Evolutionary conservation across 768 basidiomycete genomes (phyloP).

Genomic region (Tricholoma furcatifolium): DNA sequence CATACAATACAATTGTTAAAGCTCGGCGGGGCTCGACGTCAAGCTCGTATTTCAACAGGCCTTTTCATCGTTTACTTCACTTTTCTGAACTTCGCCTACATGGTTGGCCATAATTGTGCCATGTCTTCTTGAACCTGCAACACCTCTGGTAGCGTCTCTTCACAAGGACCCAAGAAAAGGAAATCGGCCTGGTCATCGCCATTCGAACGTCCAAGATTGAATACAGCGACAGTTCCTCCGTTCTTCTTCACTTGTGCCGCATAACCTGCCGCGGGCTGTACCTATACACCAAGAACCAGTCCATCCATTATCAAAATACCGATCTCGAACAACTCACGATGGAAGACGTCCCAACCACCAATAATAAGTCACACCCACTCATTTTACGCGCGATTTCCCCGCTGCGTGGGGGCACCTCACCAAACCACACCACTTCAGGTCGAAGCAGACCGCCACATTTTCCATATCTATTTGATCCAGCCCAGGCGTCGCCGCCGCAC

Average conservation of each 20-base stretch:
- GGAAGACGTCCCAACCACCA: constrained; percentile 46
- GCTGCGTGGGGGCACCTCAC: constrained; percentile 33
- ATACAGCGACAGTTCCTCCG: constrained; percentile 38
- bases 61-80: no score
- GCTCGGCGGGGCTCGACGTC: no score
- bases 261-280: constrained; percentile 34
- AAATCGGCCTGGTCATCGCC: constrained; percentile 44
- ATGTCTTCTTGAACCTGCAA: constrained; percentile 24
- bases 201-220: constrained; percentile 34
- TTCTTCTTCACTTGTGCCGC: constrained; percentile 28
- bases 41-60: no score
- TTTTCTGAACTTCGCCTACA: no score
- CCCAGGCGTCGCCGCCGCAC: constrained; percentile 23
- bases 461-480: constrained; percentile 28
- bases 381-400: constrained; percentile 32
- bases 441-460: constrained; percentile 33
- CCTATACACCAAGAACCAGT: constrained; percentile 18
- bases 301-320: neutral
- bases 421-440: constrained; percentile 48
- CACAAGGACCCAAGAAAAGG: constrained; percentile 47
- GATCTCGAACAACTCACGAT: constrained; percentile 24
- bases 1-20: no score
- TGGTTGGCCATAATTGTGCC: constrained; percentile 8
- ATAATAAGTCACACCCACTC: constrained; percentile 33
- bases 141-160: constrained; percentile 38